Evolutionary conservation across 1,139 yeast genomes (phyloP).

Genomic region (Komagataea norvegica): DNA sequence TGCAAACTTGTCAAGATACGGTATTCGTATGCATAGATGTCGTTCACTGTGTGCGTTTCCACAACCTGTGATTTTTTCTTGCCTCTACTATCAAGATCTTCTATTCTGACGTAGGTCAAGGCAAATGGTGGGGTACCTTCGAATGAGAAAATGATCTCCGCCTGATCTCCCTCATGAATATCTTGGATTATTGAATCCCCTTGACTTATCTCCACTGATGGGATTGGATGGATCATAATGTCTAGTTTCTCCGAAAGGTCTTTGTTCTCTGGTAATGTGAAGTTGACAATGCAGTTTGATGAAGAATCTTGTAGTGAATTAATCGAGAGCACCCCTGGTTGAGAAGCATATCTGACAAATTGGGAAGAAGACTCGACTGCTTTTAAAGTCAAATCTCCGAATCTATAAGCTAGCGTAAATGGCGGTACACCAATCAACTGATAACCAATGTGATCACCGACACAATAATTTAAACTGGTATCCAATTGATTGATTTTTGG

Average conservation of each 20-base stretch:
- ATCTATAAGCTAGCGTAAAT: conserved; percentile 66
- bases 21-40: conserved; percentile 65
- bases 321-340: conserved; percentile 71
- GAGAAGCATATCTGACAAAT: conserved; percentile 72
- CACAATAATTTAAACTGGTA: conserved; percentile 60
- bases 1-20: conserved; percentile 75
- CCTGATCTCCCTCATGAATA: conserved; percentile 87
- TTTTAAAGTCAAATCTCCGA: conserved; percentile 56
- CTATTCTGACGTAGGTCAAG: conserved; percentile 50
- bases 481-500: conserved; percentile 55
- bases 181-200: conserved; percentile 73
- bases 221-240: conserved; percentile 68
- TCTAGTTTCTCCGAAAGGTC: conserved; percentile 40
- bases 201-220: conserved; percentile 83
- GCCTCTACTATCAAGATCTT: conserved; percentile 33
- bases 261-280: conserved; percentile 37
- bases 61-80: conserved; percentile 46
- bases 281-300: conserved; percentile 64
- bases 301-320: conserved; percentile 71
- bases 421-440: conserved; percentile 78
- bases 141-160: conserved; percentile 63
- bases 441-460: conserved; percentile 83
- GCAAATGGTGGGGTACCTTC: conserved; percentile 70
- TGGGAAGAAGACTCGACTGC: conserved; percentile 53
- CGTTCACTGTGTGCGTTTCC: conserved; percentile 71